Base-by-base conservation (phyloP, 2,329 filamentous ascomycete species). In the Blastomyces emzantsi region DNA sequence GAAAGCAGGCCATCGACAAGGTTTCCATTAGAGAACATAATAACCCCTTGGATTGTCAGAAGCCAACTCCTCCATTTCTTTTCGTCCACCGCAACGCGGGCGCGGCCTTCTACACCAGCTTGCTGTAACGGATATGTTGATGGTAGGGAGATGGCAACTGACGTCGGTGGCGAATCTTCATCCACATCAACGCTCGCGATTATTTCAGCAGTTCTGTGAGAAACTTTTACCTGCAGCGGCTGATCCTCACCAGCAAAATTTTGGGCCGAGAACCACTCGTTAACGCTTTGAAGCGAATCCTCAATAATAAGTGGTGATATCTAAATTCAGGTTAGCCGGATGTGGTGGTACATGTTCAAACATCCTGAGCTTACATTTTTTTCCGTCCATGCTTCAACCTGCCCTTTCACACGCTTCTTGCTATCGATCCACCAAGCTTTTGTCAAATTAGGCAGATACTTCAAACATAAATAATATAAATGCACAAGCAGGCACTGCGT, bases 41-140 rank as follows among this genome's bases (percentile, higher is more conserved):
- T 97, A 55, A 94, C 91, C 4, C 91, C 92, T 69, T 97, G 90
- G 3, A 90, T 93, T 8, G 87, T 91, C 71, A 90, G 83, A 66
- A 97, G 82, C 92, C 93, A 97, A 66, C 83, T 88, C 75, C 91
- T 87, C 93, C 94, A 99, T 73, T 94, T 96, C 75, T 87, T 87
- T 72, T 97, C 92, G 65, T 87, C 88, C 33, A 97, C 90, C 0
- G 90, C 91, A 1, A 97, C 91, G 15, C 93, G 87, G 69, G 89
- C 90, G 25, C 92, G 79, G 9, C 91, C 87, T 2, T 86, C 81
- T 0, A 97, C 92, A 9, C 84, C 81, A 1, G 95, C 90, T 1
- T 85, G 83, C 30, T 91, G 87, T 9, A 99, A 84, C 0, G 94
- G 94, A 71, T 95, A 99, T 51, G 87, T 87, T 1, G 85, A 79